Evolutionary conservation across 768 basidiomycete genomes (phyloP).

Genomic region (Macrolepiota dolichaula): DNA sequence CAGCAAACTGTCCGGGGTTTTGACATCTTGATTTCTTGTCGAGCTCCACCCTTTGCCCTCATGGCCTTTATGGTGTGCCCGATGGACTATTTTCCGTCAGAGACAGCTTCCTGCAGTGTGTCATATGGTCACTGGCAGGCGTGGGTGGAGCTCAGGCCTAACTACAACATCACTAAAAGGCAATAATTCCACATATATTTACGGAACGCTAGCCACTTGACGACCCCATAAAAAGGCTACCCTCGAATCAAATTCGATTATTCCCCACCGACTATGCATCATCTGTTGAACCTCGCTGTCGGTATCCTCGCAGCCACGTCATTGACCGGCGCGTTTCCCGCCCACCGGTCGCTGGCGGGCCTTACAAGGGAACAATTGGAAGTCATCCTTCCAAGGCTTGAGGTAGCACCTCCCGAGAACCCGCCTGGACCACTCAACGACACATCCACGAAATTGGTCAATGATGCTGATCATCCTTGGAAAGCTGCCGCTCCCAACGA

Average conservation of each 20-base stretch:
- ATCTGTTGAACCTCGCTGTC: background rate
- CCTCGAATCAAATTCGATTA: background rate
- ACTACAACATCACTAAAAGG: too few species aligned
- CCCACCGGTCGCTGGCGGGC: conserved; percentile 11
- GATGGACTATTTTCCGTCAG: too few species aligned
- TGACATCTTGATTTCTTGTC: too few species aligned
- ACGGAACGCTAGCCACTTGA: too few species aligned
- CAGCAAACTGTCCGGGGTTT: too few species aligned
- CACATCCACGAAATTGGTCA: conserved; percentile 16
- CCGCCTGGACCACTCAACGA: conserved; percentile 8
- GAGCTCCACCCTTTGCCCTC: too few species aligned
- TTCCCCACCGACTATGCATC: background rate
- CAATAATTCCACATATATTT: too few species aligned
- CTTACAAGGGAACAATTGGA: conserved; percentile 7
- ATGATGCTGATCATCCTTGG: conserved; percentile 16
- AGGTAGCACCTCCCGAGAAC: background rate
- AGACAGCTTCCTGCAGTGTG: background rate
- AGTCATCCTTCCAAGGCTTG: conserved; percentile 1
- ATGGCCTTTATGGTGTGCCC: too few species aligned
- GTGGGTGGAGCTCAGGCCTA: background rate
- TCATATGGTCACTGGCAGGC: background rate
- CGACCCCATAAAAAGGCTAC: background rate
- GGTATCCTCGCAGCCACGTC: background rate
- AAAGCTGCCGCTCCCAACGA: conserved; percentile 4
- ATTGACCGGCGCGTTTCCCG: conserved; percentile 4